Conservation (phyloP, 306 rosid species). For the Benincasa hispida region DNA sequence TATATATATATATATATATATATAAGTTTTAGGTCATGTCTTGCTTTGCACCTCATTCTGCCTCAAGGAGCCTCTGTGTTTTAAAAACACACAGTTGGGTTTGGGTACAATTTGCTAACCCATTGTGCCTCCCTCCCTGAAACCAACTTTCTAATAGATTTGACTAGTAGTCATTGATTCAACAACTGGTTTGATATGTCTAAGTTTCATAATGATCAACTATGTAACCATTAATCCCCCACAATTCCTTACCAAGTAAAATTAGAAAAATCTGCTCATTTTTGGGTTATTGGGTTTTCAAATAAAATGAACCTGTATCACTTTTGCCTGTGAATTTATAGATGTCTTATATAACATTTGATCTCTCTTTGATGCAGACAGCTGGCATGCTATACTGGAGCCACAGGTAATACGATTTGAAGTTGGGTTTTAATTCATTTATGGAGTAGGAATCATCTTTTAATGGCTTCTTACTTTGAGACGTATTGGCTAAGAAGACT, state of each 20-base stretch:
- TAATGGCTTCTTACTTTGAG: not conserved
- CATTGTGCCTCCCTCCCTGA: not conserved
- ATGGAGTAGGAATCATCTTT: not conserved
- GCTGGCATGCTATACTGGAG: slow-evolving; percentile 42
- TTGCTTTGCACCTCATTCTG: not conserved
- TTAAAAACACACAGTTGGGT: not conserved
- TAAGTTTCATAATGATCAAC: not conserved
- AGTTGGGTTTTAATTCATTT: not conserved
- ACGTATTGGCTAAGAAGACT: not conserved
- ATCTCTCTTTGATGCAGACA: slow-evolving; percentile 31
- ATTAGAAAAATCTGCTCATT: not conserved
- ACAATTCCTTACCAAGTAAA: not conserved
- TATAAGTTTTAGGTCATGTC: not conserved
- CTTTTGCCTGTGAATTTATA: not conserved
- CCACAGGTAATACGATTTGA: slow-evolving; percentile 18
- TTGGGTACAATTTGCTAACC: not conserved
- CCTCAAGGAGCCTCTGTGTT: not conserved
- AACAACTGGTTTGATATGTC: not conserved
- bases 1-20: no score
- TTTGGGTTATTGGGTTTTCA: not conserved
- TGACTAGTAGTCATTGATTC: not conserved
- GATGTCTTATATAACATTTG: slow-evolving; percentile 4
- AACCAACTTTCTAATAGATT: not conserved
- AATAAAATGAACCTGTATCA: not conserved
- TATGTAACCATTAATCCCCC: not conserved